phyloP scores from a whole-genome alignment of 495 filamentous ascomycete species.

The Podospora pseudocomata region DNA sequence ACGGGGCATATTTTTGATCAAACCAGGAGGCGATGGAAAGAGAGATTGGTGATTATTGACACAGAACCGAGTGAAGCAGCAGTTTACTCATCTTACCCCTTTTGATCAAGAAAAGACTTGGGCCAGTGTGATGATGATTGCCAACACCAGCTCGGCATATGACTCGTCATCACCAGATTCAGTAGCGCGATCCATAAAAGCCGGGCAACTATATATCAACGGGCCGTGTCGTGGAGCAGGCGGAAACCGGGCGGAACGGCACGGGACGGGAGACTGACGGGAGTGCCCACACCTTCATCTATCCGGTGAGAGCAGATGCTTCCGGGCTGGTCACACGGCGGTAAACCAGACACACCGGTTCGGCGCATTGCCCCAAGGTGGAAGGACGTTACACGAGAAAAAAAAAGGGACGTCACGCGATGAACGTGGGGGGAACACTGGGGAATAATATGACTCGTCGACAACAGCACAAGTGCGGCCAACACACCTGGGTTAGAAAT shows the following conservation, averaged over 20 bases:
- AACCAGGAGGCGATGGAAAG: no score
- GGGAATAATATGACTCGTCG: not conserved
- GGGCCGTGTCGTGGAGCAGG: not conserved
- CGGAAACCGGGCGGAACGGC: conserved; percentile 8
- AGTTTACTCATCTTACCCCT: no score
- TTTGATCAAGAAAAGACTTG: no score
- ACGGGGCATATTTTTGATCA: no score
- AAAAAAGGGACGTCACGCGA: not conserved
- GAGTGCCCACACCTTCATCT: conserved; percentile 6
- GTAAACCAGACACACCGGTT: not conserved
- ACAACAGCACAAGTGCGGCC: not conserved
- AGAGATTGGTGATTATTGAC: no score
- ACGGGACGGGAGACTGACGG: conserved; percentile 21
- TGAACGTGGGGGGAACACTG: not conserved
- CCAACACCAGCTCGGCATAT: no score
- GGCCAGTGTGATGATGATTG: no score
- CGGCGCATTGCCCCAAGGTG: not conserved
- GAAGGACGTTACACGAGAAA: conserved; percentile 4
- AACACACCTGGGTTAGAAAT: conserved; percentile 1
- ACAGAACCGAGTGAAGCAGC: no score
- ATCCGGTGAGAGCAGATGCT: not conserved
- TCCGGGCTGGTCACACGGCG: not conserved
- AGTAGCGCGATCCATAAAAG: not conserved
- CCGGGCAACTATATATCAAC: not conserved
- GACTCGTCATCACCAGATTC: not conserved